Evolutionary conservation across 345 rosid genomes (phyloP), one percentile per base, ranked within the genome.

Genomic region (Salix dunnii): DNA sequence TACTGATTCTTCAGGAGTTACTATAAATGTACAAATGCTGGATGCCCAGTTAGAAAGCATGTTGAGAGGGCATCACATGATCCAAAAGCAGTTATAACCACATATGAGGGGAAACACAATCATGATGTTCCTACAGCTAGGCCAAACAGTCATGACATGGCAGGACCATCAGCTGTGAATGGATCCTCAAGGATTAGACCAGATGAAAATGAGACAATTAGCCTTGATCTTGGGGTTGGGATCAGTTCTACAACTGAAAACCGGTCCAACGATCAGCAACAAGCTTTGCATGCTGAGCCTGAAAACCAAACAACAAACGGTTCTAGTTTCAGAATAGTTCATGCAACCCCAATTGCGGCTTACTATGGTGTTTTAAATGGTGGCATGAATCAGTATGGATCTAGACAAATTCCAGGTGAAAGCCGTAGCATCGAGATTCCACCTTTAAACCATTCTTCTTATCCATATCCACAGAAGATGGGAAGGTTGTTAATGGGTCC

Each of bases 31-130:
- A 96, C 99, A 69, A 87, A 92, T 84, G 89, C 87, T 23, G 93
- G 95, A 75, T 96, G 99, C 74, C 93, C 97, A 30, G 99, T 93
- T 74, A 89, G 99, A 82, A 96, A 96, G 85, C 99, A 93, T 18
- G 97, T 96, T 81, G 99, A 96, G 89, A 90, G 99, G 81, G 99
- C 99, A 81, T 94, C 98, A 25, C 98, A 96, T 78, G 99, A 96
- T 80, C 97, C 90, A 7, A 96, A 96, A 84, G 99, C 99, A 30
- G 98, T 96, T 48, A 94, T 96, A 78, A 96, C 99, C 78, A 92
- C 99, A 70, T 96, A 96, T 40, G 99, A 96, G 83, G 99, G 99
- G 64, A 96, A 94, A 76, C 99, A 96, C 88, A 91, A 91, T 76
- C 99, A 96, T 51, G 97, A 92, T 73, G 98, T 94, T 42, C 99